Base-by-base conservation (phyloP, 257 asterid genomes). In the Marsdenia floribunda region DNA sequence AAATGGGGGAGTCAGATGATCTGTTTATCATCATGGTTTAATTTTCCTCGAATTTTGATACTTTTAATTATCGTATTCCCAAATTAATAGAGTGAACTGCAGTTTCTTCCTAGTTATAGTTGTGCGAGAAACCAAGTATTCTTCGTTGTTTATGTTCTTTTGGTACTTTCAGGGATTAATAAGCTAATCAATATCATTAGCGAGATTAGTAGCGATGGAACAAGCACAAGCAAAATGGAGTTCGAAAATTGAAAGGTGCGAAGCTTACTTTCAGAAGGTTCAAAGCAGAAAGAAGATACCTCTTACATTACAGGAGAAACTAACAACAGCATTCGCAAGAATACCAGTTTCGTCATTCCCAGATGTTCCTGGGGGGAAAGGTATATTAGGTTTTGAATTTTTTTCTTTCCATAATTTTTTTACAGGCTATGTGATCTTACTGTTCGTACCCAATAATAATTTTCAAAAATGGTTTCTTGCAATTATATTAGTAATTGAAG, bases 301-400 rank as follows among this genome's bases (percentile, higher is more conserved):
- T 47, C 84, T 9, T 29, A 2, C 88, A 9, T 78, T 93, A 60
- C 97, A 89, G 86, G 91, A 91, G 55, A 76, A 87, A 49, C 86
- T 91, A 4, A 91, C 97, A 0, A 55, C 80, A 12, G 89, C 98
- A 55, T 94, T 94, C 55, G 84, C 93, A 0, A 80, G 76, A 68
- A 87, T 91, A 61, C 96, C 90, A 0, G 97, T 88, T 79, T 88
- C 96, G 14, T 80, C 92, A 44, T 94, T 94, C 81, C 97, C 97
- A 2, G 83, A 80, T 75, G 93, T 94, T 73, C 96, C 90, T 5
- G 96, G 97, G 22, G 97, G 97, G 78, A 92, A 87, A 87, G 96
- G 98, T 91, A 54, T 4, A 15, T 11, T 3, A 12, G 50, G 15
- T 8, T 44, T 14, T 18, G 14, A 54, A 54, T 60, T 37, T 44